Evolutionary conservation across 331 rosid species (phyloP).

Genomic region (Dryas integrifolia): DNA sequence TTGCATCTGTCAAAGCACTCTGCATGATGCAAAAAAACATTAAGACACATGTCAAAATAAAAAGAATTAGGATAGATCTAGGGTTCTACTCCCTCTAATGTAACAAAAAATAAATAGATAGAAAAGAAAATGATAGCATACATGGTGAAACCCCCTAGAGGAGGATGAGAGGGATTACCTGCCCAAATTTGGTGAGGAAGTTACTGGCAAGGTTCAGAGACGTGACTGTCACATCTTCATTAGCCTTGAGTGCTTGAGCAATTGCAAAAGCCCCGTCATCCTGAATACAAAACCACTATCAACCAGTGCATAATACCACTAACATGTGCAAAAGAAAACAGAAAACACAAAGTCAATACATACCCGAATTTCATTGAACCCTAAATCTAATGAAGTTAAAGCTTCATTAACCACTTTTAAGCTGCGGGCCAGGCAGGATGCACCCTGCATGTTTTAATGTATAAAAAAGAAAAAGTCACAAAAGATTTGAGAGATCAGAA

Average conservation of each 20-base stretch:
- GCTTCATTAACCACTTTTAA: conserved; percentile 98
- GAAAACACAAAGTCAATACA: not conserved
- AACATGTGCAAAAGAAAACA: not conserved
- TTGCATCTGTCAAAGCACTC: conserved; percentile 91
- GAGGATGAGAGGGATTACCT: conserved; percentile 43
- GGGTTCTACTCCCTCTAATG: too few relatives aligned
- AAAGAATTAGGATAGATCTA: not conserved
- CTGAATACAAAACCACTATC: conserved; percentile 40
- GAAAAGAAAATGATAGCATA: not conserved
- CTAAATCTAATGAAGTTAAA: conserved; percentile 79
- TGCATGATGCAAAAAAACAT: conserved; percentile 36
- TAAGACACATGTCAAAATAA: conserved; percentile 8
- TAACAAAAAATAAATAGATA: not conserved
- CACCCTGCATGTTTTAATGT: conserved; percentile 64
- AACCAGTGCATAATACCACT: conserved; percentile 17
- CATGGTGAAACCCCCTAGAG: not conserved
- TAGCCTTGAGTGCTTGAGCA: conserved; percentile 96
- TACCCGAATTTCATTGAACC: conserved; percentile 98
- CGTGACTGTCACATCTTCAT: conserved; percentile 77
- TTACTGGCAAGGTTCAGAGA: conserved; percentile 75
- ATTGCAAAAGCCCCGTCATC: conserved; percentile 98
- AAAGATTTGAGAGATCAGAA: conserved; percentile 20
- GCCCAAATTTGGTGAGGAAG: conserved; percentile 95
- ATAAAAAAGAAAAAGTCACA: not conserved
- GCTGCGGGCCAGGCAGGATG: conserved; percentile 88